Percentiles rank a stretch among this genome's conserved stretches.
Conservation (phyloP, 1,284 basidiomycete species). For the Pseudozyma hubeiensis region DNA sequence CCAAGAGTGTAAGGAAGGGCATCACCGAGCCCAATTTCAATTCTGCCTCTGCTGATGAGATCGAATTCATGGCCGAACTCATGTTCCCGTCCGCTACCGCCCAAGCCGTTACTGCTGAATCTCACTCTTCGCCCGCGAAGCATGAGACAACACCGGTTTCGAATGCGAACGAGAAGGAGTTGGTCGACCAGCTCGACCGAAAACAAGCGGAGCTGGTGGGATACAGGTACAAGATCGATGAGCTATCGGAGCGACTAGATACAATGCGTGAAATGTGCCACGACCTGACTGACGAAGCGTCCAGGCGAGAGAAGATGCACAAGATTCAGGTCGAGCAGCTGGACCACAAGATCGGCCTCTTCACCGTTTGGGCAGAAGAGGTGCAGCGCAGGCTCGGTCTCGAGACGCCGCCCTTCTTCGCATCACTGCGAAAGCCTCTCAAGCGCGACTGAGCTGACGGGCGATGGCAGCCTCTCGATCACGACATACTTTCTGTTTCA, state of each 20-base stretch:
- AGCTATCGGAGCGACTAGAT: constrained; percentile 34
- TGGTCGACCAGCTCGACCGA: constrained; percentile 13
- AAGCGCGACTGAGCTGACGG: constrained; percentile 21
- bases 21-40: neutral
- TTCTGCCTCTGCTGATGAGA: constrained; percentile 8
- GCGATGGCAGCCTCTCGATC: neutral
- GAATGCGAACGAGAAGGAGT: neutral
- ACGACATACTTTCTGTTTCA: neutral
- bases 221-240: constrained; percentile 15
- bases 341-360: constrained; percentile 39
- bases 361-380: constrained; percentile 47
- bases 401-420: constrained; percentile 40
- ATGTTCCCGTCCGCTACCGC: constrained; percentile 14
- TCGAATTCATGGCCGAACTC: constrained; percentile 30
- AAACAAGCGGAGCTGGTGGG: constrained; percentile 22
- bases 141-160: neutral
- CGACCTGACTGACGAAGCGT: constrained; percentile 39
- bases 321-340: constrained; percentile 40
- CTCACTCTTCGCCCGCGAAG: neutral
- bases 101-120: neutral
- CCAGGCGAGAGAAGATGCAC: constrained; percentile 34
- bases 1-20: constrained; percentile 7
- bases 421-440: constrained; percentile 40
- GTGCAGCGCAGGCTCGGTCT: constrained; percentile 38
- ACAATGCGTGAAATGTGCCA: constrained; percentile 36